A percentile compares a stretch with the other conserved stretches of the same genome.
These are phyloP conservation scores for Rhizopus microsporus DNA, from an alignment of 371 early-diverging fungal genomes.

Conservation along the genomic window DNA sequence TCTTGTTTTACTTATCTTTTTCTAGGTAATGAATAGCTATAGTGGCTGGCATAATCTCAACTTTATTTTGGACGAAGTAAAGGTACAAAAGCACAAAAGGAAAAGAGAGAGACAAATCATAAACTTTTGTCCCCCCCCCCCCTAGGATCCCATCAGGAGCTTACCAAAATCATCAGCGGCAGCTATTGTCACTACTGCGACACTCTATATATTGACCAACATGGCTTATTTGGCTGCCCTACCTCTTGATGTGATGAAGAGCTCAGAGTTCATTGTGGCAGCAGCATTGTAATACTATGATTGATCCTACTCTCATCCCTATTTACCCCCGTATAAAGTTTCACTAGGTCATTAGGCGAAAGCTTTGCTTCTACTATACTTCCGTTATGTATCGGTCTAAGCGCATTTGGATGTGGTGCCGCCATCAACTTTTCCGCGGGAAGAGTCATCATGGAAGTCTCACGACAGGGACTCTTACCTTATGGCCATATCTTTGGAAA, in stretches of 20 bases:
- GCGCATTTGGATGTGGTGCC: constrained; percentile 42
- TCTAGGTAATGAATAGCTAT: constrained; percentile 41
- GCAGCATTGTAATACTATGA: constrained; percentile 37
- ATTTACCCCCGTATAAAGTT: constrained; percentile 20
- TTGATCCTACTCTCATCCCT: not conserved
- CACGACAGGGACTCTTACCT: constrained; percentile 42
- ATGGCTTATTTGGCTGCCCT: constrained; percentile 42
- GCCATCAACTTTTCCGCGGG: constrained; percentile 34
- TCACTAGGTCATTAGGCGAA: constrained; percentile 37
- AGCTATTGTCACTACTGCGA: constrained; percentile 30
- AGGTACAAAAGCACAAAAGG: constrained; percentile 13
- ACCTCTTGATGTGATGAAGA: constrained; percentile 34
- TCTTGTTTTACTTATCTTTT: not conserved
- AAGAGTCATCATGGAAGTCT: constrained; percentile 44
- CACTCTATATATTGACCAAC: constrained; percentile 39
- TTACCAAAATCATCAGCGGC: constrained; percentile 39
- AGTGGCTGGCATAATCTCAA: constrained; percentile 48
- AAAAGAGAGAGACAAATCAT: not conserved
- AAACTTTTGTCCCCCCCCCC: not conserved
- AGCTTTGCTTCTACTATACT: constrained; percentile 39
- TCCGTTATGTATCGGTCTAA: constrained; percentile 39
- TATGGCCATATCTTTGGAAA: constrained; percentile 41
- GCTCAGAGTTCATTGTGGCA: constrained; percentile 42
- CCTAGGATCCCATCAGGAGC: constrained; percentile 41
- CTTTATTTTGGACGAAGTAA: constrained; percentile 45